phyloP scores from a whole-genome alignment of 345 rosid species.

The Sonneratia caseolaris region DNA sequence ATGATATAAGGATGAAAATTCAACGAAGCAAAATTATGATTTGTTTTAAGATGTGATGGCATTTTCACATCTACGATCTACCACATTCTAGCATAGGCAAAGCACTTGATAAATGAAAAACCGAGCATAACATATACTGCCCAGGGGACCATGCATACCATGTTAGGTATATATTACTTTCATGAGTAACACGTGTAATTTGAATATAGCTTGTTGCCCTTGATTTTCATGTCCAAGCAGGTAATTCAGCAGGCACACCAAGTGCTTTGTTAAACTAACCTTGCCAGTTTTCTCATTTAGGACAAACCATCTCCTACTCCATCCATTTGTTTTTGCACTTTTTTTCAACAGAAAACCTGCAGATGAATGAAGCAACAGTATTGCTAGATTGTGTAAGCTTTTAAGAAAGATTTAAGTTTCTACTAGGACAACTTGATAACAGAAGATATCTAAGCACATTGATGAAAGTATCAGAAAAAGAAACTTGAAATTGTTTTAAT shows the following conservation, averaged over 20 bases:
- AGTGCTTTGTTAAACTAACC: constrained; percentile 23
- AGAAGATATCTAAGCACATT: background rate
- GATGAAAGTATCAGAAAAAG: background rate
- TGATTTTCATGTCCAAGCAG: background rate
- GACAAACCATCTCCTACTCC: constrained; percentile 96
- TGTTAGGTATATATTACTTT: background rate
- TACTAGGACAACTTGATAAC: background rate
- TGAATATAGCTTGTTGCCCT: background rate
- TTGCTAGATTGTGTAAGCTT: background rate
- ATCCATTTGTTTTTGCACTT: constrained; percentile 84
- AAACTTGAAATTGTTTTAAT: no score
- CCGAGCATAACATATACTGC: no score
- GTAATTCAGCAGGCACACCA: no score
- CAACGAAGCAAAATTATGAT: background rate
- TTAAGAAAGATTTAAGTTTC: background rate
- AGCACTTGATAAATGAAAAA: background rate
- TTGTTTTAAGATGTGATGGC: background rate
- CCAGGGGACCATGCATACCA: background rate
- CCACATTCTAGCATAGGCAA: background rate
- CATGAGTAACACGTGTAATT: background rate
- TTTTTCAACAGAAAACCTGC: constrained; percentile 87
- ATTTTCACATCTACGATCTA: no score
- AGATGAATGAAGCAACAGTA: constrained; percentile 7
- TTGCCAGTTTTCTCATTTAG: constrained; percentile 95
- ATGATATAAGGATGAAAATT: background rate